These are phyloP conservation scores for Peronosclerospora sorghi DNA, from an alignment of 352 stramenopile species.

Conservation along the genomic window DNA sequence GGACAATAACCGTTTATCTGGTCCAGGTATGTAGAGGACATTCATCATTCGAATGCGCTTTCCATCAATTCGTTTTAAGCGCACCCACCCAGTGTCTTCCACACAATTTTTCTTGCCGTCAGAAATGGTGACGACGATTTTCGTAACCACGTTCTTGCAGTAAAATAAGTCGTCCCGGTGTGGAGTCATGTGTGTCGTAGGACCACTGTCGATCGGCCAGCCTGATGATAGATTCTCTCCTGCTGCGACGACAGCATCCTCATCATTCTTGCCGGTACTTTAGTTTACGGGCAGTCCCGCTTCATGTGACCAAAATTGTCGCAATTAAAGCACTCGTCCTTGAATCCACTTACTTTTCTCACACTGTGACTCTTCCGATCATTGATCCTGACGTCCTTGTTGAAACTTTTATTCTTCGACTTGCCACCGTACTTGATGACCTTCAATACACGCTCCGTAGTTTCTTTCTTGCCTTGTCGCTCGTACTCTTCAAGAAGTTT, in stretches of 20 bases:
- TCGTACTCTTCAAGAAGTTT: slow-evolving; percentile 19
- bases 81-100: no score
- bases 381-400: not conserved
- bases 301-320: no score
- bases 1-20: no score
- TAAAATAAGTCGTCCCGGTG: no score
- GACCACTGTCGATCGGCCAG: no score
- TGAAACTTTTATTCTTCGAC: no score
- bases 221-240: no score
- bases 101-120: no score
- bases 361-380: not conserved
- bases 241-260: slow-evolving; percentile 1
- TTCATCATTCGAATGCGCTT: slow-evolving; percentile 4
- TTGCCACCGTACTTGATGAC: not conserved
- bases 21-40: no score
- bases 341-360: slow-evolving; percentile 1
- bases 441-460: not conserved
- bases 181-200: no score
- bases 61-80: no score
- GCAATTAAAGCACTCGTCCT: slow-evolving; percentile 10
- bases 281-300: no score
- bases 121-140: slow-evolving; percentile 10
- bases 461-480: slow-evolving; percentile 4
- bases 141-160: not conserved
- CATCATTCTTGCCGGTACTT: slow-evolving; percentile 5